A percentile compares a stretch with the other conserved stretches of the same genome.
Evolutionary conservation across 1,139 yeast species (phyloP).

Genomic region (Schizosaccharomyces versatilis): DNA sequence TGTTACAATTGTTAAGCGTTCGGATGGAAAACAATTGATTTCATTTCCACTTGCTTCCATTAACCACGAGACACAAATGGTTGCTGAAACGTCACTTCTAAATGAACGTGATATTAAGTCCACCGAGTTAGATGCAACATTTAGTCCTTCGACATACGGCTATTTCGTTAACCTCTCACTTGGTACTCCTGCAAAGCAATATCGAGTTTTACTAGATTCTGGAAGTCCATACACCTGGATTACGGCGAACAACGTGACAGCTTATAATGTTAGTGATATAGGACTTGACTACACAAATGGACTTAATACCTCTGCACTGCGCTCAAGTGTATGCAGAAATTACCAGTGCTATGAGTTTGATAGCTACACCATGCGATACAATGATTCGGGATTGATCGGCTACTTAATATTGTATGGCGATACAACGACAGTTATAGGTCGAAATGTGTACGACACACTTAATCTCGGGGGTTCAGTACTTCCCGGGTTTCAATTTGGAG

Average conservation of each 20-base stretch:
- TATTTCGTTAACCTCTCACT: neutral
- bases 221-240: slow-evolving; percentile 10
- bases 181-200: neutral
- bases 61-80: too few relatives aligned
- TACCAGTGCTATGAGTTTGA: slow-evolving; percentile 5
- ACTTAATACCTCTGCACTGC: neutral
- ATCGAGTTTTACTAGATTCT: slow-evolving; percentile 5
- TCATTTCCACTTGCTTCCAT: too few relatives aligned
- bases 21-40: too few relatives aligned
- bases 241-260: slow-evolving; percentile 6
- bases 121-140: too few relatives aligned
- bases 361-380: neutral
- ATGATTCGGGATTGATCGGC: slow-evolving; percentile 4
- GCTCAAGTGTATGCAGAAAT: slow-evolving; percentile 4
- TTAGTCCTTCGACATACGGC: neutral
- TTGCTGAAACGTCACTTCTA: too few relatives aligned
- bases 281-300: neutral
- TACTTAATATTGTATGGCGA: slow-evolving; percentile 7
- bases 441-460: slow-evolving; percentile 6
- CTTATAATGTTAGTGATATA: slow-evolving; percentile 1
- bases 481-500: slow-evolving; percentile 6
- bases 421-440: slow-evolving; percentile 6
- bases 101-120: too few relatives aligned
- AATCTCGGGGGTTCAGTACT: slow-evolving; percentile 4
- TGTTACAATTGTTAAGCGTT: too few relatives aligned